A percentile compares a stretch with the other conserved stretches of the same genome.
Evolutionary conservation across 257 asterid genomes (phyloP).

Genomic region (Catharanthus roseus): DNA sequence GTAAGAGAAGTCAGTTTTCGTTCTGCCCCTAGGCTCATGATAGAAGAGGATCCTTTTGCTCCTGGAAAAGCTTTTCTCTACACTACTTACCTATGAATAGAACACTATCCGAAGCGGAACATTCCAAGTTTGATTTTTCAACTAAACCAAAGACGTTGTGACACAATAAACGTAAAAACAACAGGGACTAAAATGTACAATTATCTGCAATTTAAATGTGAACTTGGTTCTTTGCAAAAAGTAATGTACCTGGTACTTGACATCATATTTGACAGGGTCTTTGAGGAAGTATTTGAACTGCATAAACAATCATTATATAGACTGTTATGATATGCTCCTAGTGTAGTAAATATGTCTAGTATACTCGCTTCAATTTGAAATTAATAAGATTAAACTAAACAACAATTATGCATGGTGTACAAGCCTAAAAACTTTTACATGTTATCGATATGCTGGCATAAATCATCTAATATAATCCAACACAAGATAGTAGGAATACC

Average conservation of each 20-base stretch:
- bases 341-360: neutral
- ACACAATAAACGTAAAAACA: no score
- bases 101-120: no score
- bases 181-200: neutral
- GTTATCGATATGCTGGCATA: neutral
- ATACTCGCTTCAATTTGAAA: neutral
- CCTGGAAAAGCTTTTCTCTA: no score
- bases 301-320: neutral
- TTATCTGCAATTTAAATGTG: neutral
- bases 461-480: neutral
- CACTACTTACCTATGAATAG: no score
- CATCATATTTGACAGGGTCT: conserved; percentile 47
- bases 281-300: conserved; percentile 52
- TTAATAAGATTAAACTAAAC: no score
- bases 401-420: neutral
- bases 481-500: neutral
- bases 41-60: no score
- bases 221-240: neutral
- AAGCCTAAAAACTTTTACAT: neutral
- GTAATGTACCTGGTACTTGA: conserved; percentile 70
- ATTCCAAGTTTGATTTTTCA: no score
- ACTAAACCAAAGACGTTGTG: no score
- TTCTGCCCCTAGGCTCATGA: no score
- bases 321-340: neutral
- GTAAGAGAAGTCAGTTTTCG: no score